A percentile compares a stretch with the other conserved stretches of the same genome.
Conservation (phyloP, 2,329 filamentous ascomycete genomes). For the Penicillium sp. region DNA sequence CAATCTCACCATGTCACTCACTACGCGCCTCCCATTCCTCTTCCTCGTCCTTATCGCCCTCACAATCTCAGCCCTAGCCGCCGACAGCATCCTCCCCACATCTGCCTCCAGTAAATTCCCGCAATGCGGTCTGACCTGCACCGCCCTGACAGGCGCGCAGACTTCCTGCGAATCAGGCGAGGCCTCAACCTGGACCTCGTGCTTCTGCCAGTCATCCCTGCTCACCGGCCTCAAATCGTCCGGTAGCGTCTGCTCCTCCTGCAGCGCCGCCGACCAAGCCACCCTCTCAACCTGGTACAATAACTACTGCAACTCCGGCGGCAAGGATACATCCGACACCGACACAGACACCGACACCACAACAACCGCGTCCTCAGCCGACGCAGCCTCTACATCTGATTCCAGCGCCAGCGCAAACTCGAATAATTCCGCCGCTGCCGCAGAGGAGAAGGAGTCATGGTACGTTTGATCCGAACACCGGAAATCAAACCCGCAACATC, state of each 20-base stretch:
- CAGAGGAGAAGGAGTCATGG: conserved; percentile 19
- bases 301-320: conserved; percentile 51
- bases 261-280: conserved; percentile 45
- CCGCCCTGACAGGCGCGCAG: conserved; percentile 60
- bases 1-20: conserved; percentile 2
- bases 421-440: background rate
- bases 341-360: conserved; percentile 25
- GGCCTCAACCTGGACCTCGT: conserved; percentile 52
- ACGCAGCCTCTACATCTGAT: conserved; percentile 16
- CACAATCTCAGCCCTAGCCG: conserved; percentile 18
- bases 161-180: conserved; percentile 52
- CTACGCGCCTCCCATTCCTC: background rate
- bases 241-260: conserved; percentile 56
- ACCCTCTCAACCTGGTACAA: conserved; percentile 64
- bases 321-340: conserved; percentile 28
- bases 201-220: conserved; percentile 61
- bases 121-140: conserved; percentile 53
- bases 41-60: conserved; percentile 14
- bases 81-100: conserved; percentile 28
- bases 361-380: conserved; percentile 16
- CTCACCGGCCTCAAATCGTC: conserved; percentile 52
- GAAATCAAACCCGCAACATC: background rate
- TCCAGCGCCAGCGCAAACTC: background rate
- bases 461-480: conserved; percentile 12
- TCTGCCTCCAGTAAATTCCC: conserved; percentile 46